Evolutionary conservation across 2,329 filamentous ascomycete genomes (phyloP).

Genomic region (Cryphonectria naterciae): DNA sequence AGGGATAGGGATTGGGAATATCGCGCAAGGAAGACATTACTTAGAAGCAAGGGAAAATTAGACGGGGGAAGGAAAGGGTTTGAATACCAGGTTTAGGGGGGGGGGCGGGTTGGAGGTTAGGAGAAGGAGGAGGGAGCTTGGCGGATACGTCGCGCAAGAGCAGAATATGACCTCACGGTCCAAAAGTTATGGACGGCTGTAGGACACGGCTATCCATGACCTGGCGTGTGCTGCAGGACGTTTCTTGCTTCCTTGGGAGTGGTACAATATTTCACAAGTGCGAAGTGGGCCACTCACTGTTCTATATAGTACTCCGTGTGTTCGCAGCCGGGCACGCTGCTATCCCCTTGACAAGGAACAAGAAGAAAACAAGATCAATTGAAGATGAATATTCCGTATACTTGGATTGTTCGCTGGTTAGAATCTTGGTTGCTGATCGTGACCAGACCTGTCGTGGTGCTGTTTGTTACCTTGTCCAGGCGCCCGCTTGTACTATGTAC

Average conservation of each 20-base stretch:
- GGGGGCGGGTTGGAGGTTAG: neutral
- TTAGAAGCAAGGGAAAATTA: neutral
- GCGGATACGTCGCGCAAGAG: neutral
- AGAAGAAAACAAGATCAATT: neutral
- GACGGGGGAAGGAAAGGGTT: neutral
- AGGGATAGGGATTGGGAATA: neutral
- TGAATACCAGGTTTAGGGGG: no score
- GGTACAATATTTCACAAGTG: neutral
- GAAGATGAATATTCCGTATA: neutral
- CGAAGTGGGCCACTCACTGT: neutral
- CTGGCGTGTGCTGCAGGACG: neutral
- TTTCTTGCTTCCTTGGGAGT: neutral
- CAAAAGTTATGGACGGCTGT: neutral
- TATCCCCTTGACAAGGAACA: neutral
- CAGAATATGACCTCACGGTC: neutral
- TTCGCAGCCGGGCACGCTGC: neutral
- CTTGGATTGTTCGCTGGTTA: neutral
- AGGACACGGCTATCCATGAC: neutral
- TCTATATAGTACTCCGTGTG: neutral
- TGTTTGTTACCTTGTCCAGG: neutral
- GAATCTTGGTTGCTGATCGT: neutral
- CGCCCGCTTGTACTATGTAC: neutral
- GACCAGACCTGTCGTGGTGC: neutral
- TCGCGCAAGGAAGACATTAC: neutral
- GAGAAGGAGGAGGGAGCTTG: neutral